Evolutionary conservation across 192 early-diverging fungal species (phyloP), one percentile per base, ranked within the genome.

Genomic region (Spizellomyces punctatus): DNA sequence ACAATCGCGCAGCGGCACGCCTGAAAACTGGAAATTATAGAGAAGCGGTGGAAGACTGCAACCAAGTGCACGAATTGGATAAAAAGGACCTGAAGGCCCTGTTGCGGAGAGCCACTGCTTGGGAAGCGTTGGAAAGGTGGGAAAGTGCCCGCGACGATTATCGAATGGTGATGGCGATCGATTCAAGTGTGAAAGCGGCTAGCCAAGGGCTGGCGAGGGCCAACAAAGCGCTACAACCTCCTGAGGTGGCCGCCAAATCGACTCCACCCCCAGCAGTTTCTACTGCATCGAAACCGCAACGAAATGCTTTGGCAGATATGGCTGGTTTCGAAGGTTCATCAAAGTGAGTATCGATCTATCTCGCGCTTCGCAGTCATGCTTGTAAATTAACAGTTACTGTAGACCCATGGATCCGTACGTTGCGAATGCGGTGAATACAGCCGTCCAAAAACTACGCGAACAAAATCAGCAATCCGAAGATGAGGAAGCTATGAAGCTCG

Each of bases 21-120:
- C 76, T 93, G 27, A 96, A 97, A 79, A 92, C 82, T 9, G 95
- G 95, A 27, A 89, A 96, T 64, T 88, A 95, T 74, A 80, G 78
- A 12, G 88, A 87, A 48, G 88, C 84, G 10, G 71, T 92, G 8
- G 73, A 79, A 10, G 95, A 96, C 68, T 95, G 92, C 76, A 83
- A 65, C 8, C 66, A 52, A n/a, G 75, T 84, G 10, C 79, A 83
- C 41, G 70, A 63, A 8, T 66, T 86, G 0, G 65, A 82, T 41
- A 75, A 77, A 17, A 84, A 88, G 6, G 92, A 99, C 65, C 67
- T 87, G 21, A 98, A 98, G 79, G 81, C 88, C 10, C 74, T 95
- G 21, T 80, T 91, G 72, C 84, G 94, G 2, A 79, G 92, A 2
- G 94, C 91, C 7, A 85, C 85, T 27, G 95, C 94, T 3, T 89